Evolutionary conservation across 495 filamentous ascomycete species (phyloP).

Genomic region (Staphylotrichum tortipilum): DNA sequence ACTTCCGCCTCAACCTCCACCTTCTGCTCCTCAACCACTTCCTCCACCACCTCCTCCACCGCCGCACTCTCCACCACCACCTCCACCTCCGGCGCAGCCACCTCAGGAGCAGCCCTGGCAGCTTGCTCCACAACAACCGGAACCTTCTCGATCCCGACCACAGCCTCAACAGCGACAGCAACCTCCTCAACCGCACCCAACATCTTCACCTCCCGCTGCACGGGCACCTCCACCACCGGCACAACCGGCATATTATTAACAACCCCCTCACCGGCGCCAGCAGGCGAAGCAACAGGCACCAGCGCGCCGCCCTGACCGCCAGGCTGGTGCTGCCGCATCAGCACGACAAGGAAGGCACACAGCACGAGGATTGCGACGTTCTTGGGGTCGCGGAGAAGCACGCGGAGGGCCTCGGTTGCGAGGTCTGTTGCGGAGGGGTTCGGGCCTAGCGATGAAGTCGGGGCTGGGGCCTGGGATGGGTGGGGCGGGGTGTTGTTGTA

Average conservation of each 20-base stretch:
- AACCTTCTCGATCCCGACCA: neutral
- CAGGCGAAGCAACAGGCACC: neutral
- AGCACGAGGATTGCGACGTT: slow-evolving; percentile 63
- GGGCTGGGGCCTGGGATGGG: slow-evolving; percentile 6
- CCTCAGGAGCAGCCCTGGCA: no score
- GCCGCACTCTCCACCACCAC: neutral
- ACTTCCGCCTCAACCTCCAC: neutral
- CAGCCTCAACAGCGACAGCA: neutral
- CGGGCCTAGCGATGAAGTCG: slow-evolving; percentile 14
- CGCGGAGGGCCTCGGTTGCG: slow-evolving; percentile 57
- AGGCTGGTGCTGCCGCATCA: slow-evolving; percentile 26
- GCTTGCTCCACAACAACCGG: neutral
- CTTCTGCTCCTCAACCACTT: neutral
- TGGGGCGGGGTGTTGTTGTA: slow-evolving; percentile 12
- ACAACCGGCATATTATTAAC: neutral
- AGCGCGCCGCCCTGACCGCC: neutral
- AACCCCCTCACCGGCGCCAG: neutral
- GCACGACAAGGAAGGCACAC: slow-evolving; percentile 49
- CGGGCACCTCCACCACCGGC: neutral
- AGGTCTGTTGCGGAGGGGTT: slow-evolving; percentile 48
- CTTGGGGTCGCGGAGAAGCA: slow-evolving; percentile 51
- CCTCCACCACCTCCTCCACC: neutral
- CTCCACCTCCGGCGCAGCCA: neutral
- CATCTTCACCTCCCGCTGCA: neutral
- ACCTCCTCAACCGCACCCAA: neutral